Conservation (phyloP, 1,139 yeast genomes). For the Lodderomyces theae region DNA sequence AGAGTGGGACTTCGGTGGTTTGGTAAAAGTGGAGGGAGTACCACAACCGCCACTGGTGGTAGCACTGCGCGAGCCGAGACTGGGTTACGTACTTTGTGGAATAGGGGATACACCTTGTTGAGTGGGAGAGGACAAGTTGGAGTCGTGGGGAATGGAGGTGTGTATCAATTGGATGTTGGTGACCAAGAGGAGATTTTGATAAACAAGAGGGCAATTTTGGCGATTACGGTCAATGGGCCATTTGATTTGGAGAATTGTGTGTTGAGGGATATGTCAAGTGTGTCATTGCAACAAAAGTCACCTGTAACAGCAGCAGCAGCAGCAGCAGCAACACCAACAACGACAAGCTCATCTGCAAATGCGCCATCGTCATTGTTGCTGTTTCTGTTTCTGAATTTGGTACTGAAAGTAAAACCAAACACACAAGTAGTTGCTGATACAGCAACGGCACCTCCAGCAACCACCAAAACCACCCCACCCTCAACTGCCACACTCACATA, state of each 20-base stretch:
- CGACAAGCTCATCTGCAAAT: background rate
- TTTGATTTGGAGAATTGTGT: constrained; percentile 42
- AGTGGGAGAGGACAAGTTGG: constrained; percentile 61
- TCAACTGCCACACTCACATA: background rate
- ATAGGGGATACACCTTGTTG: constrained; percentile 43
- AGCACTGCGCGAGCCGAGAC: constrained; percentile 20
- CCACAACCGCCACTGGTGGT: background rate
- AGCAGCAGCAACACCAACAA: background rate
- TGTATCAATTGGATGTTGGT: constrained; percentile 46
- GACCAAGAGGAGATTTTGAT: constrained; percentile 50
- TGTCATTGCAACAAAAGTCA: background rate
- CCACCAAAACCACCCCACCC: background rate
- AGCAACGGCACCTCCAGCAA: background rate
- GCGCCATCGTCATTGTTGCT: background rate
- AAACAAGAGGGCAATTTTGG: constrained; percentile 47
- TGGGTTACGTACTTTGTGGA: constrained; percentile 32
- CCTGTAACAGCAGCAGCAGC: background rate
- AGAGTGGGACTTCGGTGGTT: too few relatives aligned
- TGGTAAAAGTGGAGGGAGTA: background rate
- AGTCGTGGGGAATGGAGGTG: constrained; percentile 55
- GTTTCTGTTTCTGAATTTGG: background rate
- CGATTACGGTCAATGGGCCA: constrained; percentile 51
- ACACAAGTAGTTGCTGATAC: background rate
- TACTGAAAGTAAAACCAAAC: background rate
- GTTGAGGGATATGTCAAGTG: constrained; percentile 12